Evolutionary conservation across 805 yeast species (phyloP).

Genomic region (Candida andamanensis): DNA sequence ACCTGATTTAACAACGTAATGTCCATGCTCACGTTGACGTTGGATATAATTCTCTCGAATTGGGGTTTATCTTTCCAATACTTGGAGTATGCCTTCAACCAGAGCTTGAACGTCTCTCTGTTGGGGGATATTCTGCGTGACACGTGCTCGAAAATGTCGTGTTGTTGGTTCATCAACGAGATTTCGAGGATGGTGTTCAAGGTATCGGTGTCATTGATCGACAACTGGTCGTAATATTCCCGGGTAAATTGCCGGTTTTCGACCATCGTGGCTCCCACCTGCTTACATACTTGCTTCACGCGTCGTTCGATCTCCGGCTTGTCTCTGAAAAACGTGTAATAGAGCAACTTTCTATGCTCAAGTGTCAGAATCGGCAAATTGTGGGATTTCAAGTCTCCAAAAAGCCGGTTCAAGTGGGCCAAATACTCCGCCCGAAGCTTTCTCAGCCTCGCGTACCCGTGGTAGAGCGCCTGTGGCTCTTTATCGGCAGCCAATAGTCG

Average conservation of each 20-base stretch:
- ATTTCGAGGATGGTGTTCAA: slow-evolving; percentile 10
- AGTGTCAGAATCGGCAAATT: slow-evolving; percentile 22
- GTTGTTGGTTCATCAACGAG: slow-evolving; percentile 21
- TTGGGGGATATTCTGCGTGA: slow-evolving; percentile 6
- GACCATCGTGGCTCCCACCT: not conserved
- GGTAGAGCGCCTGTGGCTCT: slow-evolving; percentile 1
- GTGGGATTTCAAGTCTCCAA: slow-evolving; percentile 22
- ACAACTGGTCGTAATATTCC: slow-evolving; percentile 16
- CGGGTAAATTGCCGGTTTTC: slow-evolving; percentile 15
- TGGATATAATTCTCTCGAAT: not conserved
- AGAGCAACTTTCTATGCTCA: slow-evolving; percentile 27
- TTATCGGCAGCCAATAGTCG: not conserved
- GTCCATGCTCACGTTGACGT: slow-evolving; percentile 7
- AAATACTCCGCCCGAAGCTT: slow-evolving; percentile 16
- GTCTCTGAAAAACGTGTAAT: slow-evolving; percentile 29
- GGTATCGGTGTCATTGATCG: slow-evolving; percentile 6
- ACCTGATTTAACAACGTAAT: slow-evolving; percentile 8
- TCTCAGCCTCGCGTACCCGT: slow-evolving; percentile 16
- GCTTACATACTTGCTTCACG: slow-evolving; percentile 5
- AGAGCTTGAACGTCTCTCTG: slow-evolving; percentile 6
- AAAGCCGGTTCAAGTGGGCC: slow-evolving; percentile 16
- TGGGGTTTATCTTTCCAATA: not conserved
- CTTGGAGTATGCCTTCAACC: slow-evolving; percentile 1
- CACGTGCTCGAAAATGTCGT: slow-evolving; percentile 19
- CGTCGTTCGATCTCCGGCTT: slow-evolving; percentile 15